These are phyloP conservation scores for Penicillium cataractarum DNA, from an alignment of 495 filamentous ascomycete genomes.

Conservation along the genomic window DNA sequence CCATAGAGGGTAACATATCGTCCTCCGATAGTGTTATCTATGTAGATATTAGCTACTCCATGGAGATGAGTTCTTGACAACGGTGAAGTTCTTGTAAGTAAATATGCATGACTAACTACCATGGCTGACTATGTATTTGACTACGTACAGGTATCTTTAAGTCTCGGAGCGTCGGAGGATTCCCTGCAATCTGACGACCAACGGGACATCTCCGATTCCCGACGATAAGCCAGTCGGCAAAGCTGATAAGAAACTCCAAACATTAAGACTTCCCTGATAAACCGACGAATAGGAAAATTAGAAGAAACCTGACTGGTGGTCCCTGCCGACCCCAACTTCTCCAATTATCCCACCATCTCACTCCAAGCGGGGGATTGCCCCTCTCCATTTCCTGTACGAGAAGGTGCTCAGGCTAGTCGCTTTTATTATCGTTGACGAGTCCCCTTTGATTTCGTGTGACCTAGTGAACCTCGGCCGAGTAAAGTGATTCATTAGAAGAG, in stretches of 20 bases:
- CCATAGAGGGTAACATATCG: too few relatives aligned
- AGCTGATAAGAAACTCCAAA: not conserved
- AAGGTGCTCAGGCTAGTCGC: not conserved
- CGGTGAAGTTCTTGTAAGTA: too few relatives aligned
- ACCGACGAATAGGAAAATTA: not conserved
- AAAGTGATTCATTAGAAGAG: not conserved
- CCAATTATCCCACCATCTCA: not conserved
- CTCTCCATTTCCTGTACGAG: constrained; percentile 4
- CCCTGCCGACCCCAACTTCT: constrained; percentile 1
- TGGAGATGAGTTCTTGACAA: too few relatives aligned
- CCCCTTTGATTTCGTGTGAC: not conserved
- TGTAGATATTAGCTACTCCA: too few relatives aligned
- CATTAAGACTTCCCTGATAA: not conserved
- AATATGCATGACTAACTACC: too few relatives aligned
- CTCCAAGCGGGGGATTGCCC: constrained; percentile 5
- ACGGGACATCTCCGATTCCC: not conserved
- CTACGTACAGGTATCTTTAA: too few relatives aligned
- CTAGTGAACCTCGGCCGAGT: not conserved
- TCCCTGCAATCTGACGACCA: too few relatives aligned
- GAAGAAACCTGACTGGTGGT: not conserved
- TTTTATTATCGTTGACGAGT: not conserved
- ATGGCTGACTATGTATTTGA: too few relatives aligned
- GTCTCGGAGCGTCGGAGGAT: too few relatives aligned
- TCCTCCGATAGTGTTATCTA: too few relatives aligned
- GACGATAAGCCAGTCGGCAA: not conserved